These are phyloP conservation scores for Cryptococcus sp. DNA, from an alignment of 1,284 basidiomycete species.

Conservation along the genomic window DNA sequence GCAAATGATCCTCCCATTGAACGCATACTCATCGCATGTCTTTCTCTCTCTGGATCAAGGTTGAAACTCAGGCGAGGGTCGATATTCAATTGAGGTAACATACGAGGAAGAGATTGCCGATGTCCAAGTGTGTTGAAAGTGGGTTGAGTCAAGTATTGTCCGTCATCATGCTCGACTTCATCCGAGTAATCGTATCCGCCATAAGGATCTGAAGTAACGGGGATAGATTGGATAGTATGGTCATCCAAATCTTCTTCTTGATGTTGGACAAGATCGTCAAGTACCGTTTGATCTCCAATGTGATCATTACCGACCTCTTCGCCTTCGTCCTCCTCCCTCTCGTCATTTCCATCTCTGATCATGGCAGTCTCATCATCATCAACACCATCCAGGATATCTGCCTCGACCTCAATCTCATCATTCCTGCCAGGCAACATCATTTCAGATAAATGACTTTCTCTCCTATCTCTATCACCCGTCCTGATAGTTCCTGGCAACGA, in stretches of 20 bases:
- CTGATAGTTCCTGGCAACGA: neutral
- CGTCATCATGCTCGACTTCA: constrained; percentile 16
- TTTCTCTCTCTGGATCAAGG: constrained; percentile 1
- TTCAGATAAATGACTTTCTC: neutral
- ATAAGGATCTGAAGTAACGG: neutral
- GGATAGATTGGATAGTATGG: neutral
- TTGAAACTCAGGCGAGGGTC: neutral
- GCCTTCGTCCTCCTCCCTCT: neutral
- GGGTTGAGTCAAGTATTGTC: constrained; percentile 3
- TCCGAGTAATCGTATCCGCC: constrained; percentile 25
- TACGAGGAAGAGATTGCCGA: constrained; percentile 1
- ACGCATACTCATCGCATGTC: constrained; percentile 2
- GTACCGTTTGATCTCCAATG: constrained; percentile 20
- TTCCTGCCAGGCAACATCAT: neutral
- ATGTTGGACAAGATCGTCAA: constrained; percentile 20
- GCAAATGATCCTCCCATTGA: constrained; percentile 18
- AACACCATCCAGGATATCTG: neutral
- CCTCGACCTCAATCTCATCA: neutral
- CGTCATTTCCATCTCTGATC: neutral
- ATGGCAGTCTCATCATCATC: neutral
- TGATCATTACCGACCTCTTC: constrained; percentile 1
- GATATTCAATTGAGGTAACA: constrained; percentile 2
- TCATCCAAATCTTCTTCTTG: constrained; percentile 6
- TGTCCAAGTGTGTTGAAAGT: neutral
- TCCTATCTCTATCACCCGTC: neutral